phyloP scores from a whole-genome alignment of 2,329 filamentous ascomycete genomes.

The Trichoderma sp. region DNA sequence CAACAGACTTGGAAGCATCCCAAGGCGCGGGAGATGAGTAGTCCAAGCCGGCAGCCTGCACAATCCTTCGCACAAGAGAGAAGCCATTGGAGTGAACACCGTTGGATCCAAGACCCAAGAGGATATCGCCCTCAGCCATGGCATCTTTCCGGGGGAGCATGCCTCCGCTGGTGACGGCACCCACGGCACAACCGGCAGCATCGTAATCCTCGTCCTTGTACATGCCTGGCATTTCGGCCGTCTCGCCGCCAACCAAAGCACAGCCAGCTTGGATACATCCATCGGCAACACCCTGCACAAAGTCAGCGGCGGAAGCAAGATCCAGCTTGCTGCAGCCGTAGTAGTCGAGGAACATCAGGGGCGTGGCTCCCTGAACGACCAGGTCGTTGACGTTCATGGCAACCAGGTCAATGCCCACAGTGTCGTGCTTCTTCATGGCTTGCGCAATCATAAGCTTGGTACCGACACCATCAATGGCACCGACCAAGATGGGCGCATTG shows the following conservation, averaged over 20 bases:
- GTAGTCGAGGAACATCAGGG: constrained; percentile 96
- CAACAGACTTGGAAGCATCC: constrained; percentile 61
- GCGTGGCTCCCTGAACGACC: constrained; percentile 91
- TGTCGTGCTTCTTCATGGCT: constrained; percentile 83
- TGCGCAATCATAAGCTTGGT: constrained; percentile 97
- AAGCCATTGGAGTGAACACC: constrained; percentile 97
- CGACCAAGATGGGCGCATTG: constrained; percentile 77
- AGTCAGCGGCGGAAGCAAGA: constrained; percentile 72
- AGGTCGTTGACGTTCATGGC: constrained; percentile 99
- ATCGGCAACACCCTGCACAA: constrained; percentile 84
- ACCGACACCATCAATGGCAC: constrained; percentile 92
- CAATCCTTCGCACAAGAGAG: constrained; percentile 88
- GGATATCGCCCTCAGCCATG: constrained; percentile 80
- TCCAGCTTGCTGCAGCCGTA: constrained; percentile 90
- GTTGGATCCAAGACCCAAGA: constrained; percentile 80
- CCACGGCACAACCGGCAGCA: constrained; percentile 84
- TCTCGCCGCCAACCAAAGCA: constrained; percentile 94
- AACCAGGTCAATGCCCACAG: constrained; percentile 93
- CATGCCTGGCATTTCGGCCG: constrained; percentile 96
- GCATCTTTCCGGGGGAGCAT: constrained; percentile 72
- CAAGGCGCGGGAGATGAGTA: constrained; percentile 78
- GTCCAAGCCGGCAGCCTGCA: constrained; percentile 67
- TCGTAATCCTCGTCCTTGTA: constrained; percentile 89
- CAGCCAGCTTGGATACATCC: constrained; percentile 84
- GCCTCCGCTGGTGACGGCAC: constrained; percentile 67